Evolutionary conservation across 176 grass and related monocot genomes (phyloP).

Genomic region (Phoenix dactylifera): DNA sequence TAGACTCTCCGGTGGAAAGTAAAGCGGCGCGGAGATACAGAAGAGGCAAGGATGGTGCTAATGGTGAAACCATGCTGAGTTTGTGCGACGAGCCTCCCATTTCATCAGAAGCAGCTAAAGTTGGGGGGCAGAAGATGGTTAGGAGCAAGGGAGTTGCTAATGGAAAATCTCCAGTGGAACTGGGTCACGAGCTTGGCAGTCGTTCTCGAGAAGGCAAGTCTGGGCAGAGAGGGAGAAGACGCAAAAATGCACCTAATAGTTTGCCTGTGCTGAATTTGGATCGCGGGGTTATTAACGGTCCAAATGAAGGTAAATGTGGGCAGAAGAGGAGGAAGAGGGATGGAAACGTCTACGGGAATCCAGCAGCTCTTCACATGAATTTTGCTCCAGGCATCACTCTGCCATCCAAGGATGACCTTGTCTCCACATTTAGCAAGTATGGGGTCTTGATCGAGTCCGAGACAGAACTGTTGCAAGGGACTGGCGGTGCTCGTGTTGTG

Average conservation of each 20-base stretch:
- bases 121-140: background rate
- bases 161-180: background rate
- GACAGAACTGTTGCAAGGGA: slow-evolving; percentile 28
- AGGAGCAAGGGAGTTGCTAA: background rate
- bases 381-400: slow-evolving; percentile 28
- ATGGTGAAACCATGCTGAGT: background rate
- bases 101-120: slow-evolving; percentile 2
- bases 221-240: background rate
- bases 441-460: slow-evolving; percentile 41
- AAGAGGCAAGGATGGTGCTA: background rate
- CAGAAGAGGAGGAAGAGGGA: slow-evolving; percentile 14
- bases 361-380: slow-evolving; percentile 40
- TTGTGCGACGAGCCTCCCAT: background rate
- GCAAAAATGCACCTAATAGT: background rate
- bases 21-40: background rate
- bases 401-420: slow-evolving; percentile 55
- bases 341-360: slow-evolving; percentile 26
- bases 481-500: slow-evolving; percentile 32
- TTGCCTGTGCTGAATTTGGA: background rate
- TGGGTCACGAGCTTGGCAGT: background rate
- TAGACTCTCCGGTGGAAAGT: slow-evolving; percentile 9
- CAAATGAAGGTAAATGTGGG: background rate
- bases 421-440: slow-evolving; percentile 43
- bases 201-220: background rate
- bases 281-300: background rate